Evolutionary conservation across 768 basidiomycete genomes (phyloP), one percentile per base, ranked within the genome.

Genomic region (Gloeostereum incarnatum): DNA sequence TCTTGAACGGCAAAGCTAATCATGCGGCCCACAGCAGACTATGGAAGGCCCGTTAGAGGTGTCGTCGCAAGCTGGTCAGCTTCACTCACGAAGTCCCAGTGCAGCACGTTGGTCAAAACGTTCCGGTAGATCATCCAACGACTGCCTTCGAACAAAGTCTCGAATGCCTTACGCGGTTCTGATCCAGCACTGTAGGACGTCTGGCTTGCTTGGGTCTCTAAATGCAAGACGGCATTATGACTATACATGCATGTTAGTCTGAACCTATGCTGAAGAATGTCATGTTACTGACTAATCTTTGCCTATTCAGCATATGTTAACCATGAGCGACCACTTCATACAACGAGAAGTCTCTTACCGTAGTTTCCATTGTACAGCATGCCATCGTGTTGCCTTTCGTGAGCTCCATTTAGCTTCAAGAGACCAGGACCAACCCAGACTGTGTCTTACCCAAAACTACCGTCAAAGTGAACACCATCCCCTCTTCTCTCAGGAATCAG

Each of bases 321-420:
- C n/a, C n/a, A n/a, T n/a, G n/a, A n/a, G n/a, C n/a, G n/a, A n/a
- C n/a, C n/a, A n/a, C n/a, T n/a, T n/a, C n/a, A n/a, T n/a, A n/a
- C n/a, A n/a, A n/a, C n/a, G n/a, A n/a, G n/a, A n/a, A n/a, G n/a
- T n/a, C n/a, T n/a, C n/a, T n/a, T n/a, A n/a, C 72, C 82, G 45
- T 85, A 84, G 49, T 83, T 83, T 27, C 81, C 81, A 35, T 76
- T 80, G 49, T 81, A 83, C 5, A 80, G 54, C n/a, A 81, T 62
- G 14, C 81, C 81, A 14, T 48, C 55, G 52, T 84, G 82, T 52
- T 83, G 68, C 14, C 62, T 25, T 40, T n/a, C n/a, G n/a, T 29
- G 26, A 29, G 14, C 9, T 14, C 36, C 21, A 14, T 37, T 30
- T 53, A 46, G 26, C 14, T 29, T 29, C 9, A 29, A 29, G 26